Base-by-base conservation (phyloP, 169 alveolate species). In the Theileria orientalis region DNA sequence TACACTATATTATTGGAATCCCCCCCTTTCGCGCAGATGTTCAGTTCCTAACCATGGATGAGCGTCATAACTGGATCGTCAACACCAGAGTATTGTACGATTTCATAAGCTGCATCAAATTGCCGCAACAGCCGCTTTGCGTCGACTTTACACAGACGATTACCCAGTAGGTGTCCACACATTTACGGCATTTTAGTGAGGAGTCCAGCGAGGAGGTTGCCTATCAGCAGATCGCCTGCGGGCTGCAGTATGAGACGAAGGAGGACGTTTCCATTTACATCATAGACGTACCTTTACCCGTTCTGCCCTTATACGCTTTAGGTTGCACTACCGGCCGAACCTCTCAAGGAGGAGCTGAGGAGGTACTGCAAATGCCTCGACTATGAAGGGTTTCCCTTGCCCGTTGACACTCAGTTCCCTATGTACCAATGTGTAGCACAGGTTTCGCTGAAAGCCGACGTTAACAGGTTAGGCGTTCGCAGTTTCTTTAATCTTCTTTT, bases 341-440 rank as follows among this genome's bases (percentile, higher is more conserved):
- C 89, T 8, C 23, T 82, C 1, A 61, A 63, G 47, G 82, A 82
- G 32, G 82, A 57, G 14, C 32, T 82, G 9, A 71, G 74, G 11
- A 25, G 89, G 16, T 82, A 74, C 80, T 60, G 84, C 61, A 27
- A 74, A 33, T 82, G 89, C 73, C 35, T 69, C 19, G 89, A 82
- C 42, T 82, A 82, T 27, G 89, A 82, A 42, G 89, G 89, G 60
- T 82, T 82, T 74, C 89, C 89, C 3, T n/a, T 82, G 5, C 85
- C 84, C 1, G 47, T 25, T 1, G 51, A 41, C 42, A 42, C 25
- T 59, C 60, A 52, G 40, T 83, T 70, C 52, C 84, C 84, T 16
- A 82, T 82, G 83, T 82, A 74, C 57, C 84, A 72, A 52, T 74
- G 80, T 52, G 80, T 82, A 25, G 52, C 80, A 35, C 69, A 72